phyloP scores from a whole-genome alignment of 2,329 filamentous ascomycete species.

The Fusarium sp. region DNA sequence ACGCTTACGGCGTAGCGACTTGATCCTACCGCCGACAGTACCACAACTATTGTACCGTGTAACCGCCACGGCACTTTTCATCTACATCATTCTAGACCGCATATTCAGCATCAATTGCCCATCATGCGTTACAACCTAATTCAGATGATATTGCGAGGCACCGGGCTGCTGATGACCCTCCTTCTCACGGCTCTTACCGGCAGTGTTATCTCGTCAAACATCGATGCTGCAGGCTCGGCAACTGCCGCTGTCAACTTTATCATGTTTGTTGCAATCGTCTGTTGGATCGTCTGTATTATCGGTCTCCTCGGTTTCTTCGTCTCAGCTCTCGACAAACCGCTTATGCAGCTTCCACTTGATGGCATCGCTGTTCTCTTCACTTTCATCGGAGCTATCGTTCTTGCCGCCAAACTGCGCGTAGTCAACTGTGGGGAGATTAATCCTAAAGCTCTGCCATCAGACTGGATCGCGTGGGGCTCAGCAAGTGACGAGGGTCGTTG shows the following conservation, averaged over 20 bases:
- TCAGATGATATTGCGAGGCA: conserved; percentile 58
- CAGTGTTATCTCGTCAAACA: conserved; percentile 66
- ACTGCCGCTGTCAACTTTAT: conserved; percentile 68
- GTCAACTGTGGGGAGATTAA: conserved; percentile 72
- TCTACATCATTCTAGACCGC: conserved; percentile 7
- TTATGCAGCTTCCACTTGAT: conserved; percentile 68
- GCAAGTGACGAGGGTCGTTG: conserved; percentile 71
- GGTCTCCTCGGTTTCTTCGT: conserved; percentile 68
- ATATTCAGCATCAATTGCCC: conserved; percentile 27
- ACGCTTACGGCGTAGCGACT: background rate
- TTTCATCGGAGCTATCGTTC: conserved; percentile 75
- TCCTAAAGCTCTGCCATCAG: conserved; percentile 48
- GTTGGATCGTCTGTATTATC: conserved; percentile 73
- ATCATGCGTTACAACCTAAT: conserved; percentile 53
- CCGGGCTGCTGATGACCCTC: conserved; percentile 64
- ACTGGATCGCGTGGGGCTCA: conserved; percentile 73
- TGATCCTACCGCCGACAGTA: background rate
- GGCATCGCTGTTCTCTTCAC: conserved; percentile 72
- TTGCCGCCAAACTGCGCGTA: conserved; percentile 74
- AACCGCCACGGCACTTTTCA: background rate
- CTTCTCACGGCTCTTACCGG: conserved; percentile 67
- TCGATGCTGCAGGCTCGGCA: conserved; percentile 55
- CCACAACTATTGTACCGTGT: background rate
- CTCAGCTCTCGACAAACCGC: conserved; percentile 62
- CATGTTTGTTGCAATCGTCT: conserved; percentile 76